Conservation (phyloP, 2,329 filamentous ascomycete genomes). For the Thelonectria blattea region DNA sequence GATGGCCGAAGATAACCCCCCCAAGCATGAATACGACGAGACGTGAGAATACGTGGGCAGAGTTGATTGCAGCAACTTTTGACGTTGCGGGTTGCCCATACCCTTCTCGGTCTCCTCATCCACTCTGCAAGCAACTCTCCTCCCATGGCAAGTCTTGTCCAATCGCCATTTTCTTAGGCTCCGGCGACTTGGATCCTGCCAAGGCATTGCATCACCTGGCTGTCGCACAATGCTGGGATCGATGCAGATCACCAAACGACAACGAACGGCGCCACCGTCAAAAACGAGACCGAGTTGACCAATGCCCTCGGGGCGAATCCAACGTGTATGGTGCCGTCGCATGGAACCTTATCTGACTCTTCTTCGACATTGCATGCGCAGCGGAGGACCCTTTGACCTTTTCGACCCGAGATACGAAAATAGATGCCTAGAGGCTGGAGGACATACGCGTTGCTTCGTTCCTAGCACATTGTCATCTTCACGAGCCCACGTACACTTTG, state of each 20-base stretch:
- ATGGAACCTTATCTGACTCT: too few relatives aligned
- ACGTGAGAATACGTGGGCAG: neutral
- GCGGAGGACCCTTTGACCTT: neutral
- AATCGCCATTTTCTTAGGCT: neutral
- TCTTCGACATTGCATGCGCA: too few relatives aligned
- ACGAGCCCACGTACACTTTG: too few relatives aligned
- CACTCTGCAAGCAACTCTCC: neutral
- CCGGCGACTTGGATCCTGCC: slow-evolving; percentile 6
- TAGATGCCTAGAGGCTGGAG: neutral
- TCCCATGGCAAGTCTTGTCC: slow-evolving; percentile 1
- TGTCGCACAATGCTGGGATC: slow-evolving; percentile 5
- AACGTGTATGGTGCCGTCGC: neutral
- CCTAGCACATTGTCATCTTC: neutral
- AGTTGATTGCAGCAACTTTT: neutral
- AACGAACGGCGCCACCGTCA: neutral
- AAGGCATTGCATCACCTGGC: slow-evolving; percentile 4
- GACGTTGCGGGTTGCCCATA: neutral
- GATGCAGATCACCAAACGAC: slow-evolving; percentile 8
- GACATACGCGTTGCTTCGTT: neutral
- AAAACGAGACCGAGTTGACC: neutral
- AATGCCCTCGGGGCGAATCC: too few relatives aligned
- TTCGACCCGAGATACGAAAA: neutral
- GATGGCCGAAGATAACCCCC: too few relatives aligned
- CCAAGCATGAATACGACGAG: neutral
- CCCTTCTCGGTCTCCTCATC: neutral